phyloP scores from a whole-genome alignment of 139 green algal species.

The Diplosphaera chodatii region DNA sequence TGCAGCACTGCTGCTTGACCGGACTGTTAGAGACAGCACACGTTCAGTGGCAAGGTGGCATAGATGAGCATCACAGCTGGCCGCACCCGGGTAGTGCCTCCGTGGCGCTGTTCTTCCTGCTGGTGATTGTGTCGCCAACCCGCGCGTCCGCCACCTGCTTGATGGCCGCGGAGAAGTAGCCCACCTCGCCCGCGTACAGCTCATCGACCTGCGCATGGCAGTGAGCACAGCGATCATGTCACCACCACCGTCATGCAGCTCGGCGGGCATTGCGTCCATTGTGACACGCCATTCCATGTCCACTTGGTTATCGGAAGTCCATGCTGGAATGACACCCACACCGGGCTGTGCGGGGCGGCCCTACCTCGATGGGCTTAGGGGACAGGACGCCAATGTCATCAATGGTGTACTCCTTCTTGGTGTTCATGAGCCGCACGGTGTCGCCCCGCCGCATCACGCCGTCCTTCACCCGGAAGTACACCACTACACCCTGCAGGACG shows the following conservation, averaged over 20 bases:
- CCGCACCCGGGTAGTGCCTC: conserved; percentile 38
- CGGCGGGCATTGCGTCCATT: too few species aligned
- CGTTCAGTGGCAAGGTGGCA: too few species aligned
- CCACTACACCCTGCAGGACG: conserved; percentile 71
- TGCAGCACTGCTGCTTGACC: too few species aligned
- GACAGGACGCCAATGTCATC: conserved; percentile 88
- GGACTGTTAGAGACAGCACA: too few species aligned
- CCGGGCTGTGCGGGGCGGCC: conserved; percentile 56
- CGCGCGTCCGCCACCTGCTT: conserved; percentile 85
- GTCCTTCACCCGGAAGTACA: conserved; percentile 84
- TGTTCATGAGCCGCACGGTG: conserved; percentile 86
- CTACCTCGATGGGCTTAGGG: conserved; percentile 68
- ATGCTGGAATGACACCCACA: too few species aligned
- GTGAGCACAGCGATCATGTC: too few species aligned
- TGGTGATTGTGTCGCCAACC: conserved; percentile 95
- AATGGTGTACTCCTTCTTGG: conserved; percentile 81
- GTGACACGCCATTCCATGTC: too few species aligned
- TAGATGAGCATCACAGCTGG: too few species aligned
- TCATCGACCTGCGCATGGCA: conserved; percentile 59
- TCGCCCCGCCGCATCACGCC: conserved; percentile 71
- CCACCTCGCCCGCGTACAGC: conserved; percentile 86
- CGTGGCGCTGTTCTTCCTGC: conserved; percentile 37
- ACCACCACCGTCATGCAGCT: too few species aligned
- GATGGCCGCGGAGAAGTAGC: conserved; percentile 89
- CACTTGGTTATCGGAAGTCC: too few species aligned